Conservation (phyloP, 352 stramenopile genomes). For the Globisporangium rhizosaccharum region DNA sequence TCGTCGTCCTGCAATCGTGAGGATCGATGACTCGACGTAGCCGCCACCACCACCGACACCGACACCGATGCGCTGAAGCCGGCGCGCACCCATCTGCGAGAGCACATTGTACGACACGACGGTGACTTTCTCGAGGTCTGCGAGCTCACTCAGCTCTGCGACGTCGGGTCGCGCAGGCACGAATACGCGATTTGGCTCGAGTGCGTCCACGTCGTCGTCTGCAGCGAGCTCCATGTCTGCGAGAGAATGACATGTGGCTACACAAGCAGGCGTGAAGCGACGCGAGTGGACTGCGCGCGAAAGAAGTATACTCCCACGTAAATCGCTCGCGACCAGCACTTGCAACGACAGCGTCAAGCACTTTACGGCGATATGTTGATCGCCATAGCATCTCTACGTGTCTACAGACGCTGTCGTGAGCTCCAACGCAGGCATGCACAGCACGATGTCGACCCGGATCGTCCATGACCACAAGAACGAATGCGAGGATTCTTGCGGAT, state of each 20-base stretch:
- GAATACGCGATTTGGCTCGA: constrained; percentile 24
- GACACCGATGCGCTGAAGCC: constrained; percentile 39
- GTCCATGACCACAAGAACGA: too few relatives aligned
- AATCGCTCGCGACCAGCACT: too few relatives aligned
- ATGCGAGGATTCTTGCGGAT: too few relatives aligned
- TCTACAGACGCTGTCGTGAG: too few relatives aligned
- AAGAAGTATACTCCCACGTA: not conserved
- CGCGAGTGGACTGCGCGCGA: not conserved
- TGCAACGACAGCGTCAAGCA: too few relatives aligned
- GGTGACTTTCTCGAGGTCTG: constrained; percentile 51
- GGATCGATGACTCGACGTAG: constrained; percentile 42
- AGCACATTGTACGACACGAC: constrained; percentile 83
- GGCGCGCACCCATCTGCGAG: constrained; percentile 64
- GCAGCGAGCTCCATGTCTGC: too few relatives aligned
- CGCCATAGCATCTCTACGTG: too few relatives aligned
- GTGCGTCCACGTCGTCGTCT: not conserved
- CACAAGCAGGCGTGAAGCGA: not conserved
- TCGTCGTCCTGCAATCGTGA: constrained; percentile 51
- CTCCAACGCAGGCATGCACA: too few relatives aligned
- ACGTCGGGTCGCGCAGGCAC: constrained; percentile 39
- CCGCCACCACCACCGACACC: constrained; percentile 30
- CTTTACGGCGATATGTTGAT: not conserved
- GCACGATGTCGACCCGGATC: too few relatives aligned
- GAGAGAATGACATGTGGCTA: not conserved
- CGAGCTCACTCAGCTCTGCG: constrained; percentile 33